Evolutionary conservation across 31 red algal genomes (phyloP), one percentile per base, ranked within the genome.

Genomic region (Asparagopsis taxiformis): DNA sequence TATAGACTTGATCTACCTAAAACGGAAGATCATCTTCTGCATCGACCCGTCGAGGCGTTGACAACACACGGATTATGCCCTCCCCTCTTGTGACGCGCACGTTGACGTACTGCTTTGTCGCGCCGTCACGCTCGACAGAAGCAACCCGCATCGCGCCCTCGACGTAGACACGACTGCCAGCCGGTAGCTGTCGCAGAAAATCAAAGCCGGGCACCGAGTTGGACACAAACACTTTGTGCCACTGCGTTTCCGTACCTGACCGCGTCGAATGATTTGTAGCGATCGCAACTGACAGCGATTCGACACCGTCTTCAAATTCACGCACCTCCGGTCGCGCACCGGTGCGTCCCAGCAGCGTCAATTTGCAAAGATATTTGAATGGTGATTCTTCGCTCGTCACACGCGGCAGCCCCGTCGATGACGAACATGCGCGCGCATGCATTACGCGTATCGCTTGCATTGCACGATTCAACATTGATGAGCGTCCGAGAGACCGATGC

Each of bases 81-180:
- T 31, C 34, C 10, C 53, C 52, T 11, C 37, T 20, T 16, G 54
- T 51, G 1, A 76, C 43, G 38, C 44, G 49, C 20, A 76, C 56
- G 34, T 60, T 76, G 21, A 62, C 56, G 16, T n/a, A 76, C 57
- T 76, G 72, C 46, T n/a, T 3, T 21, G 17, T 76, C 16, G 61
- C 37, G 15, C 72, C 72, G 41, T 76, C 58, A 31, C 57, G 16
- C 34, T 76, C 56, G 2, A 62, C 52, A 52, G 52, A 62, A 1
- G 23, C 30, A 16, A 76, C 52, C 16, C 57, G 53, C 57, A 76
- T 23, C 16, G 39, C 1, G 1, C 72, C 72, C 57, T 76, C 72
- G 23, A 76, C 72, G 39, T 76, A 76, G 21, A 76, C 7, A n/a
- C 63, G 72, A 32, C 57, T 61, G n/a, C 72, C 72, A 11, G 30